These are phyloP conservation scores for Globisporangium splendens DNA, from an alignment of 352 stramenopile genomes.

Conservation along the genomic window DNA sequence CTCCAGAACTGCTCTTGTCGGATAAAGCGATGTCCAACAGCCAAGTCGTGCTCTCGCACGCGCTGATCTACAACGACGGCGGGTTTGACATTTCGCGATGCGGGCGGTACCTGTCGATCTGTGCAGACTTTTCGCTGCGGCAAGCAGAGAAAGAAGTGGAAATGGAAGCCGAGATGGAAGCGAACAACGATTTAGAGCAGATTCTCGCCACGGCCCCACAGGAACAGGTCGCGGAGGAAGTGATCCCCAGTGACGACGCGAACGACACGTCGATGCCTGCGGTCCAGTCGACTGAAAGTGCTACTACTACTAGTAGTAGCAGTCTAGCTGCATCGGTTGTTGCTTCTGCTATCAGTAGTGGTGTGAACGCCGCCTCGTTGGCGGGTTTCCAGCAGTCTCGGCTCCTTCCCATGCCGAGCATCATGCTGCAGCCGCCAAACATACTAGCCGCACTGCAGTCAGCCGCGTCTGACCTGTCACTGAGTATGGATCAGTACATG, in stretches of 20 bases:
- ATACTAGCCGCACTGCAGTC: conserved; percentile 64
- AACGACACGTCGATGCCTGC: conserved; percentile 55
- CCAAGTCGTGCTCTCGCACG: conserved; percentile 83
- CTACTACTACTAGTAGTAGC: not conserved
- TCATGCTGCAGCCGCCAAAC: conserved; percentile 41
- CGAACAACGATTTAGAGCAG: conserved; percentile 66
- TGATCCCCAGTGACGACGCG: conserved; percentile 56
- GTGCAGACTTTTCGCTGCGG: conserved; percentile 91
- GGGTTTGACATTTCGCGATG: conserved; percentile 96
- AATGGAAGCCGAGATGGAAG: conserved; percentile 73
- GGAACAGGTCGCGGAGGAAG: conserved; percentile 43
- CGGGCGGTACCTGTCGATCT: conserved; percentile 93
- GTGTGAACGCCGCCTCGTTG: conserved; percentile 9
- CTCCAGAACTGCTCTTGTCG: conserved; percentile 59
- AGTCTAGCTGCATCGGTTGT: conserved; percentile 6
- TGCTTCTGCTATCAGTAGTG: conserved; percentile 9
- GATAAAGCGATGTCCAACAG: conserved; percentile 87
- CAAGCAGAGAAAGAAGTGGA: conserved; percentile 87
- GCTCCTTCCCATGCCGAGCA: conserved; percentile 16
- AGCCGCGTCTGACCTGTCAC: conserved; percentile 47
- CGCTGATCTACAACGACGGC: conserved; percentile 97
- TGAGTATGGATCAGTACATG: conserved; percentile 81
- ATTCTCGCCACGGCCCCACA: conserved; percentile 67
- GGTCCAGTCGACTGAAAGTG: conserved; percentile 21
- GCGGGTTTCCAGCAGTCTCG: conserved; percentile 13